These are phyloP conservation scores for Aspergillus melleus DNA, from an alignment of 2,329 filamentous ascomycete species.

Conservation along the genomic window DNA sequence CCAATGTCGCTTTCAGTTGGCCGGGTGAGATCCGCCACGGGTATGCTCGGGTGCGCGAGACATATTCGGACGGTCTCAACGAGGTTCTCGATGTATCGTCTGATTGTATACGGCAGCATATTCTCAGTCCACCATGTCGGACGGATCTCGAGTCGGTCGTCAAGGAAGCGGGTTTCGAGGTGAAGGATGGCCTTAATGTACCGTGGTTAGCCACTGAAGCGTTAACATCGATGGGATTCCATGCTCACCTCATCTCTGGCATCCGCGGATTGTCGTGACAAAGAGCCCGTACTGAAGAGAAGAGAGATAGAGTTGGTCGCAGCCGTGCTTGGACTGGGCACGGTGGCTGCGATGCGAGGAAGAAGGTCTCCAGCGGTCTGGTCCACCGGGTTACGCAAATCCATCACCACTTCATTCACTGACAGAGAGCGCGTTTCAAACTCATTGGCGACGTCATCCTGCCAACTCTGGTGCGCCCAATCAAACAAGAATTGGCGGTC, in stretches of 20 bases:
- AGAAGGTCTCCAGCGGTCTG: conserved; percentile 29
- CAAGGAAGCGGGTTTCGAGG: conserved; percentile 31
- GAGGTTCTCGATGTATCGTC: conserved; percentile 45
- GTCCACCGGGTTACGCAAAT: conserved; percentile 32
- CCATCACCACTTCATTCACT: conserved; percentile 34
- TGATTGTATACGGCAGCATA: conserved; percentile 46
- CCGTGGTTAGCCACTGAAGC: not conserved
- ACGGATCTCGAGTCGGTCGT: conserved; percentile 34
- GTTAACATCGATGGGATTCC: not conserved
- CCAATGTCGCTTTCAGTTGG: conserved; percentile 41
- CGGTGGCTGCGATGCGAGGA: conserved; percentile 20
- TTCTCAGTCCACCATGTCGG: conserved; percentile 45
- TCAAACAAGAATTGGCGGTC: conserved; percentile 39
- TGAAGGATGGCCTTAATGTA: conserved; percentile 32
- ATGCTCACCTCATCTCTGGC: conserved; percentile 25
- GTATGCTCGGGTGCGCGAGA: conserved; percentile 26
- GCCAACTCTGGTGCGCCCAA: conserved; percentile 36
- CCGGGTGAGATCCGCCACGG: conserved; percentile 35
- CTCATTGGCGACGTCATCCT: conserved; percentile 15
- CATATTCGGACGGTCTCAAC: conserved; percentile 42
- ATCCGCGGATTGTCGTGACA: conserved; percentile 19
- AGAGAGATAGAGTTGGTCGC: conserved; percentile 11
- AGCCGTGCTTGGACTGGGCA: not conserved
- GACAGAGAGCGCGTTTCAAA: conserved; percentile 20
- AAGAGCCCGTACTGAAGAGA: conserved; percentile 25